Conservation (phyloP, 805 yeast species). For the Clavispora asparagi region DNA sequence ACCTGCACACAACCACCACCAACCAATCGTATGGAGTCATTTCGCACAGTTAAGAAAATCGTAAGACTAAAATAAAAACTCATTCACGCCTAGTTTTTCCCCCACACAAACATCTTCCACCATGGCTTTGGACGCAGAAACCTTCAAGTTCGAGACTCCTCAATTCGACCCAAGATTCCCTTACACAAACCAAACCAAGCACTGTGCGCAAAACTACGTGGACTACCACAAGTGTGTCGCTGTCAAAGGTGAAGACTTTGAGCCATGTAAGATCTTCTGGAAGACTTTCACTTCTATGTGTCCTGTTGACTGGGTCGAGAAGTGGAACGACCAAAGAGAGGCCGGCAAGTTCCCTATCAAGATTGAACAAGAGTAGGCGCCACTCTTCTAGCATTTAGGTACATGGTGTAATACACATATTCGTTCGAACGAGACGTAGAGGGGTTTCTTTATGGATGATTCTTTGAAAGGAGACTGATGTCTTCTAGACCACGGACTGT, state of each 20-base stretch:
- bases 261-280: conserved; percentile 94
- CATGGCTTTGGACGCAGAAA: conserved; percentile 37
- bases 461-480: too few species aligned
- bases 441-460: too few species aligned
- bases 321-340: conserved; percentile 83
- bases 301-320: conserved; percentile 80
- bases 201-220: conserved; percentile 96
- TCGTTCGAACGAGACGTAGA: neutral
- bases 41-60: conserved; percentile 13
- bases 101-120: conserved; percentile 4
- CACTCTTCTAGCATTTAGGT: neutral
- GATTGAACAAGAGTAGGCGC: conserved; percentile 15
- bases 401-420: conserved; percentile 1
- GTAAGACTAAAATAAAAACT: conserved; percentile 8
- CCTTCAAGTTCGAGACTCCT: conserved; percentile 38
- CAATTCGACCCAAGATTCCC: conserved; percentile 55
- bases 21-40: conserved; percentile 19
- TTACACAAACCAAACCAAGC: conserved; percentile 94
- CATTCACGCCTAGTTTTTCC: neutral
- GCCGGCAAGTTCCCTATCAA: conserved; percentile 44
- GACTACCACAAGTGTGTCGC: conserved; percentile 97
- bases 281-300: conserved; percentile 84
- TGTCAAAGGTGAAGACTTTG: conserved; percentile 97
- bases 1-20: conserved; percentile 6
- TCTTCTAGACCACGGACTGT: too few species aligned